Evolutionary conservation across 257 asterid species (phyloP).

Genomic region (Penstemon newberryi): DNA sequence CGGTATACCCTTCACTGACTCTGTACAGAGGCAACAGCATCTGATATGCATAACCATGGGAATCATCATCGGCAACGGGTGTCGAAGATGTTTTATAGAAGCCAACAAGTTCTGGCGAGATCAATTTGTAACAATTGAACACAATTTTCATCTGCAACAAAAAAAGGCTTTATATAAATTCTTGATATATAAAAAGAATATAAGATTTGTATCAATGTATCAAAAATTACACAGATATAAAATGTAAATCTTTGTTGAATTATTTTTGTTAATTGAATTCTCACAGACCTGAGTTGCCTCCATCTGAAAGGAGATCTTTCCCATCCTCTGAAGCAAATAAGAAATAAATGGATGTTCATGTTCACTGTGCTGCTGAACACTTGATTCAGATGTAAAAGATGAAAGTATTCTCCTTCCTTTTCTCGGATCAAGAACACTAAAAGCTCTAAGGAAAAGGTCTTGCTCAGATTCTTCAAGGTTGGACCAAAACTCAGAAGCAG

Average conservation of each 20-base stretch:
- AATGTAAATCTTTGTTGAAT: too few relatives aligned
- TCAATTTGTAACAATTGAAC: constrained; percentile 64
- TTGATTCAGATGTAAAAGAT: constrained; percentile 53
- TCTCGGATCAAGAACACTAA: constrained; percentile 63
- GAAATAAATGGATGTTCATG: constrained; percentile 55
- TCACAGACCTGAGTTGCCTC: constrained; percentile 64
- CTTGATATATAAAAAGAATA: neutral
- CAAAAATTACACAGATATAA: too few relatives aligned
- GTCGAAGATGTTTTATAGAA: constrained; percentile 21
- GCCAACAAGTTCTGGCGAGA: constrained; percentile 61
- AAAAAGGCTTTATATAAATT: neutral
- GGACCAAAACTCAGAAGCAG: constrained; percentile 59
- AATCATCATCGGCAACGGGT: constrained; percentile 39
- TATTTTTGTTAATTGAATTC: too few relatives aligned
- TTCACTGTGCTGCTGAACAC: constrained; percentile 37
- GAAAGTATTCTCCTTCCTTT: constrained; percentile 63
- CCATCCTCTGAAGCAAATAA: constrained; percentile 77
- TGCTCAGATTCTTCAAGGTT: constrained; percentile 56
- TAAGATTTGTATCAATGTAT: neutral
- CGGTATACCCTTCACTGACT: constrained; percentile 77
- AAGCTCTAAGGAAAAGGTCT: constrained; percentile 53
- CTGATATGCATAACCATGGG: constrained; percentile 58
- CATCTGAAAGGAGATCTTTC: constrained; percentile 66
- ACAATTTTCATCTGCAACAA: constrained; percentile 74
- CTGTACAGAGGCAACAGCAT: constrained; percentile 76